Base-by-base conservation (phyloP, 2,329 filamentous ascomycete genomes). In the Sarocladium oryzae region DNA sequence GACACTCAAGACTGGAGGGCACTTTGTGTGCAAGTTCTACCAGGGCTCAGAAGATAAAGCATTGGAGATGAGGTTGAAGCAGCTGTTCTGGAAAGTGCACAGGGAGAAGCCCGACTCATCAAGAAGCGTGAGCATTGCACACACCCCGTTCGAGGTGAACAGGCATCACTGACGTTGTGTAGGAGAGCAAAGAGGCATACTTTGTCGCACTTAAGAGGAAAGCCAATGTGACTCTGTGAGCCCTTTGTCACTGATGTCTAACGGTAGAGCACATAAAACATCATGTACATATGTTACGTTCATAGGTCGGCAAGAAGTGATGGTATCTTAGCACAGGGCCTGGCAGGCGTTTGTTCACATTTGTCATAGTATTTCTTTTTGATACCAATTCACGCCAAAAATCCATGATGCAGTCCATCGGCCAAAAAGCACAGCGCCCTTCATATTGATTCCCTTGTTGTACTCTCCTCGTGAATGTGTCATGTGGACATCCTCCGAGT, bases 21-120 rank as follows among this genome's bases (percentile, higher is more conserved):
- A 95, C 65, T 96, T 99, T 60, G 79, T 99, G 40, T 96, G 92
- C 78, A 99, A 99, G 68, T 99, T 95, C 69, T 99, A 97, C 67
- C 89, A 95, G 66, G 93, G 93, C 3, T 67, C 77, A 4, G 91
- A 96, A 66, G 92, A 97, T 62, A 91, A 88, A 68, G 74, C 72
- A 1, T 69, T 99, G 10, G 89, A 96, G 70, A 75, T 70, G 55
- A 81, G 81, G 58, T 73, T 99, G 36, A 88, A 81, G 64, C 81
- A 77, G 46, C 71, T 96, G 60, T 99, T 99, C 64, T 70, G 74
- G 16, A 88, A 81, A 58, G 93, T 99, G 2, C 76, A 86, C 60
- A 78, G 91, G 54, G 87, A 95, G 66, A 99, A 99, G 68, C 93
- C 95, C 1, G 87, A 95, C 52, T 88, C 90, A 6, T 97, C 92